Base-by-base conservation (phyloP, 2,329 filamentous ascomycete species). In the Nothophoma quercina region DNA sequence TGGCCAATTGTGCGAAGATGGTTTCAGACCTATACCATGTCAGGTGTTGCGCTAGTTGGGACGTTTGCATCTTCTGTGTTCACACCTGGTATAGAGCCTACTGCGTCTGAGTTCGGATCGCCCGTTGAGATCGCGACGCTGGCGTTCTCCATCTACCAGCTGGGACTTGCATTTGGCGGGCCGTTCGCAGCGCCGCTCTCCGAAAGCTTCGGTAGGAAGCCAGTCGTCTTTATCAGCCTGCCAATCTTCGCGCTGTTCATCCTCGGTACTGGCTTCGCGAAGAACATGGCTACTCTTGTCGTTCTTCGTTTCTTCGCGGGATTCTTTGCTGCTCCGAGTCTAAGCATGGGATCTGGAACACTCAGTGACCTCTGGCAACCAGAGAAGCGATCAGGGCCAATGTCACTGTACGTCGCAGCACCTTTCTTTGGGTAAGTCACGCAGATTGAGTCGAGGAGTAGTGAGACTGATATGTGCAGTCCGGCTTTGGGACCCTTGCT, bases 171-270 rank as follows among this genome's bases (percentile, higher is more conserved):
- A 1, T 84, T 88, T 48, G 89, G 88, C 0, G 89, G 89, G 1
- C 83, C 85, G 0, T 78, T 92, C 18, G 90, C 87, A 79, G 89
- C 88, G 2, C 89, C 89, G 1, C 75, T 92, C 4, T 89, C 86
- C 2, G 90, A 93, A 75, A 78, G 89, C 29, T 84, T 81, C 62
- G 90, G 90, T 29, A 83, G 90, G 22, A 79, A 84, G 26, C 70
- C 89, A 18, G 90, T 92, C 69, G 87, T 86, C 51, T 72, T 90
- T 59, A 86, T 89, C 71, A 85, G 85, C 39, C 80, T 89, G 51
- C 85, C 82, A 5, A 81, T 85, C 39, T 88, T 85, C 7, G 84
- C 84, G 3, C 82, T 81, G 5, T 78, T 80, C 54, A 73, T 72
- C 0, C 54, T 79, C 0, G 77, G 77, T 2, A 67, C 75, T 8